phyloP scores from a whole-genome alignment of 163 green algal genomes.

The Coccomyxa subellipsoidea region DNA sequence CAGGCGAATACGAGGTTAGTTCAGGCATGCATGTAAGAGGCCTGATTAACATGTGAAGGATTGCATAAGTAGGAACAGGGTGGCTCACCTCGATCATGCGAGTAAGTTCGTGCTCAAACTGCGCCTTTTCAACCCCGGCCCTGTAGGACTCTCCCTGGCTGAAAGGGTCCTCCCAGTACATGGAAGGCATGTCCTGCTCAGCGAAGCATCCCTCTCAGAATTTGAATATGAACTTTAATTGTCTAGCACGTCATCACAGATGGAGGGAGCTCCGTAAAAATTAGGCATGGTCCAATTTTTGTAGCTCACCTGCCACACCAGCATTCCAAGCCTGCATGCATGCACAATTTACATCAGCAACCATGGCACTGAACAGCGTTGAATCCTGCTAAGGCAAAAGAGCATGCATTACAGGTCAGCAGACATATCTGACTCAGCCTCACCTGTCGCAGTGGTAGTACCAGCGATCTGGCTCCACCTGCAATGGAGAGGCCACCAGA shows the following conservation, averaged over 20 bases:
- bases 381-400: no score
- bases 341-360: neutral
- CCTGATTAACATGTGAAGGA: neutral
- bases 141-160: neutral
- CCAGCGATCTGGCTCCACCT: slow-evolving; percentile 27
- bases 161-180: slow-evolving; percentile 24
- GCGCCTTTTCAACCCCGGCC: neutral
- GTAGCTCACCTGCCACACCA: slow-evolving; percentile 30
- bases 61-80: neutral
- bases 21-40: no score
- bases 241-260: neutral
- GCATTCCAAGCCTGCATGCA: slow-evolving; percentile 23
- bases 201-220: neutral
- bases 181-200: slow-evolving; percentile 13
- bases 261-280: no score
- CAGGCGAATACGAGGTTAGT: no score
- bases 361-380: neutral
- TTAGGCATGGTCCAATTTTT: neutral
- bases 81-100: slow-evolving; percentile 9
- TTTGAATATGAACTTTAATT: neutral
- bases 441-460: slow-evolving; percentile 31
- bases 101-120: slow-evolving; percentile 12
- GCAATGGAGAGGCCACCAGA: no score
- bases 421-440: neutral
- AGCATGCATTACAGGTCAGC: neutral